These are phyloP conservation scores for Kalmusia sp. DNA, from an alignment of 2,329 filamentous ascomycete genomes.

Conservation along the genomic window DNA sequence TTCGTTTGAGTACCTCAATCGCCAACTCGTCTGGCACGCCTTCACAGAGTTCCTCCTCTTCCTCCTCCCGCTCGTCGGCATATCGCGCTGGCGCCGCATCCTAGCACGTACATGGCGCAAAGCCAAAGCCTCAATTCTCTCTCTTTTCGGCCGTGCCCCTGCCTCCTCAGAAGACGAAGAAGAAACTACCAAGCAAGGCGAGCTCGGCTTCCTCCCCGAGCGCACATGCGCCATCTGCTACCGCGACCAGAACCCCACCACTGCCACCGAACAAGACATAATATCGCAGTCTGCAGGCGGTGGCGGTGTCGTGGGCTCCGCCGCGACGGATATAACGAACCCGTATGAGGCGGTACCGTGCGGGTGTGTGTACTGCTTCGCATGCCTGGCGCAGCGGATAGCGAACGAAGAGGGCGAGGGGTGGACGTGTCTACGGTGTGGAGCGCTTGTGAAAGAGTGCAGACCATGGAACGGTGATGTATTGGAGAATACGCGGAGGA, in stretches of 20 bases:
- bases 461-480: constrained; percentile 93
- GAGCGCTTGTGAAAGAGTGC: constrained; percentile 82
- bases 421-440: constrained; percentile 90
- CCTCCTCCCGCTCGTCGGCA: constrained; percentile 93
- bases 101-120: constrained; percentile 86
- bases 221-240: constrained; percentile 97
- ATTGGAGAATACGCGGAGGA: constrained; percentile 57
- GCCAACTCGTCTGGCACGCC: constrained; percentile 99
- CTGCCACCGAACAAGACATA: constrained; percentile 72
- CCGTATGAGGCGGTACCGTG: constrained; percentile 92
- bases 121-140: constrained; percentile 65
- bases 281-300: constrained; percentile 68
- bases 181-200: constrained; percentile 66
- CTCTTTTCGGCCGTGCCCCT: constrained; percentile 52
- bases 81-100: constrained; percentile 91
- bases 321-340: constrained; percentile 93
- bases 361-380: constrained; percentile 93
- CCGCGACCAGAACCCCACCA: constrained; percentile 83
- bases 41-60: constrained; percentile 99
- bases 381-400: constrained; percentile 87
- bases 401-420: constrained; percentile 94
- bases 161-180: constrained; percentile 57
- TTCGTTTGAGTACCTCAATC: constrained; percentile 96
- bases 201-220: constrained; percentile 86
- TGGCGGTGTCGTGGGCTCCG: constrained; percentile 83